Evolutionary conservation across 2,329 filamentous ascomycete genomes (phyloP), one percentile per base, ranked within the genome.

Genomic region (Teratosphaeria zuluensis): DNA sequence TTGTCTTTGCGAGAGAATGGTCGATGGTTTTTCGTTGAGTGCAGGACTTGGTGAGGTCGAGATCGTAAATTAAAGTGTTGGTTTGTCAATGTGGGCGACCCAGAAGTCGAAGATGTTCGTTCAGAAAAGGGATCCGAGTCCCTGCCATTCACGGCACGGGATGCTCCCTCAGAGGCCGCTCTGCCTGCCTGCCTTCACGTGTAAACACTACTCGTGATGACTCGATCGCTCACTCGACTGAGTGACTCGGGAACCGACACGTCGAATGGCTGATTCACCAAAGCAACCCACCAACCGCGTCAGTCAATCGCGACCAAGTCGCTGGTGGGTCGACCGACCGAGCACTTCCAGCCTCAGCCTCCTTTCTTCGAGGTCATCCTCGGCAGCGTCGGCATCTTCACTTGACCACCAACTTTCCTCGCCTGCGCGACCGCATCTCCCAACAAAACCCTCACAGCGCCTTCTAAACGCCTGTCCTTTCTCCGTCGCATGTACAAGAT

Each of bases 401-500:
- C 69, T 30, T 71, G 64, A 11, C 67, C 61, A 6, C 67, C 63
- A 9, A 70, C 64, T 19, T 65, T 71, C 57, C 70, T 69, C 56
- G 71, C 68, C 54, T 72, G 70, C 7, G 70, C 69, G 28, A 72
- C 70, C 69, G 75, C 64, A 67, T 79, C 77, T 0, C 77, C 77
- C 9, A 90, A 69, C 14, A 85, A 77, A 0, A 86, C 84, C 53
- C 88, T 77, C 3, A 91, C 82, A n/a, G 89, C 78, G 62, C 89
- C 88, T 69, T 92, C 88, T 1, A 92, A 72, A 59, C 88, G 78
- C 53, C 82, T 77, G 67, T 92, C 89, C 65, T 86, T 87, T 68
- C 83, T 84, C 63, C 80, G 81, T 57, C 89, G 78, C 82, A 92
- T 81, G 82, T 86, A 92, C 6, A 90, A 67, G 54, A 92, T 71